These are phyloP conservation scores for Leptographium galeiforme DNA, from an alignment of 2,329 filamentous ascomycete species.

Conservation along the genomic window DNA sequence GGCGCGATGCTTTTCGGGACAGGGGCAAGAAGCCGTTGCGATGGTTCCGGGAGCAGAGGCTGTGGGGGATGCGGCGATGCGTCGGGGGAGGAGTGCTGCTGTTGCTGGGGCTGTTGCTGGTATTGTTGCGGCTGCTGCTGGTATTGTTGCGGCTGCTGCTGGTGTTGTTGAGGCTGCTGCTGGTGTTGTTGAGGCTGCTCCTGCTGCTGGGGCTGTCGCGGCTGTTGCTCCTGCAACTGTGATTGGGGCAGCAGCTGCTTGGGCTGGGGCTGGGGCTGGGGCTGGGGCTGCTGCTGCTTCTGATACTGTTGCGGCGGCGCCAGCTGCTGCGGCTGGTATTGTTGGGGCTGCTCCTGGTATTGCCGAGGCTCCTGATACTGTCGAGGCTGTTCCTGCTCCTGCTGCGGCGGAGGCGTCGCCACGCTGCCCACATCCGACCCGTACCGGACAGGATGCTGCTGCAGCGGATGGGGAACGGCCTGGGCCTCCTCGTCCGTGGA, in stretches of 20 bases:
- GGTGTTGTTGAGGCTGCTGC: not conserved
- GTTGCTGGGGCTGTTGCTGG: not conserved
- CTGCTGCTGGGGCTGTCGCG: not conserved
- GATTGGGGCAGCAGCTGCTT: not conserved
- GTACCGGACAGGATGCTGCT: conserved; percentile 5
- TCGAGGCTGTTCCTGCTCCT: not conserved
- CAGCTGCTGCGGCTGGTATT: not conserved
- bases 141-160: not conserved
- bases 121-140: not conserved
- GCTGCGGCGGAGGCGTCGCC: not conserved
- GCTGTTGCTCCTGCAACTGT: not conserved
- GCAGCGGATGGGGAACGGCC: conserved; percentile 2
- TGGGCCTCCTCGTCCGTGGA: not conserved
- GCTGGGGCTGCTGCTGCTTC: not conserved
- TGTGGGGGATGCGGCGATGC: not conserved
- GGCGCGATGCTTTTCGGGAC: too few relatives aligned
- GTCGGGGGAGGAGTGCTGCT: not conserved
- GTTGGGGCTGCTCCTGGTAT: not conserved
- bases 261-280: not conserved
- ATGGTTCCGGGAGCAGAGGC: too few relatives aligned
- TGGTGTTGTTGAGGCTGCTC: not conserved
- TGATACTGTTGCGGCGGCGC: too few relatives aligned
- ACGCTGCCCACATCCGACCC: too few relatives aligned
- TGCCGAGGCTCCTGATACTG: not conserved
- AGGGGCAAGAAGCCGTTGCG: too few relatives aligned